phyloP scores from a whole-genome alignment of 2,329 filamentous ascomycete genomes.

The Cucurbitaria berberidis region DNA sequence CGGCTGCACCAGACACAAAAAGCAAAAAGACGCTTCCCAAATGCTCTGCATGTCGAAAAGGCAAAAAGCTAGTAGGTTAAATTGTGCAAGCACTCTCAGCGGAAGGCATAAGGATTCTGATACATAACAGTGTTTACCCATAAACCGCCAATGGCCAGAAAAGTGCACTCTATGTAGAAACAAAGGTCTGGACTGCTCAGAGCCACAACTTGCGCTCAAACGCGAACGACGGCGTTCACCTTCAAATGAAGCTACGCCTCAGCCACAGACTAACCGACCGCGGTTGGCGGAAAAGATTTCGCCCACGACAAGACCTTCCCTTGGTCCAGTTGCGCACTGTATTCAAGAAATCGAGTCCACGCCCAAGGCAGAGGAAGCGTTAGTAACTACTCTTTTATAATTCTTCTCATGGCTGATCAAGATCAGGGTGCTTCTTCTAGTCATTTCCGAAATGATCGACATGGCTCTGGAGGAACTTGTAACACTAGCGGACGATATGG shows the following conservation, averaged over 20 bases:
- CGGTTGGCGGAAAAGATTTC: not conserved
- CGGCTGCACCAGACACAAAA: not conserved
- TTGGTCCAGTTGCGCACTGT: not conserved
- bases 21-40: not conserved
- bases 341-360: not conserved
- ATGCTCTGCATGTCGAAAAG: not conserved
- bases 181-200: not conserved
- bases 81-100: not conserved
- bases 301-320: not conserved
- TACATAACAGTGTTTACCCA: not conserved
- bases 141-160: not conserved
- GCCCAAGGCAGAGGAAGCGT: not conserved
- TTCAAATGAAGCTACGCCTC: not conserved
- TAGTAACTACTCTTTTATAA: not conserved
- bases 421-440: not conserved
- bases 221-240: not conserved
- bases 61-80: not conserved
- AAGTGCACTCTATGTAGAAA: not conserved
- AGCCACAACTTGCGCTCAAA: not conserved
- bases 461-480: not conserved
- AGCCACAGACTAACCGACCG: not conserved
- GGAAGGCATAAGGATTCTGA: not conserved
- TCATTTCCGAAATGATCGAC: not conserved
- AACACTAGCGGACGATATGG: not conserved
- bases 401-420: not conserved